Evolutionary conservation across 2,329 filamentous ascomycete species (phyloP).

Genomic region (Paraphaeosphaeria sporulosa): DNA sequence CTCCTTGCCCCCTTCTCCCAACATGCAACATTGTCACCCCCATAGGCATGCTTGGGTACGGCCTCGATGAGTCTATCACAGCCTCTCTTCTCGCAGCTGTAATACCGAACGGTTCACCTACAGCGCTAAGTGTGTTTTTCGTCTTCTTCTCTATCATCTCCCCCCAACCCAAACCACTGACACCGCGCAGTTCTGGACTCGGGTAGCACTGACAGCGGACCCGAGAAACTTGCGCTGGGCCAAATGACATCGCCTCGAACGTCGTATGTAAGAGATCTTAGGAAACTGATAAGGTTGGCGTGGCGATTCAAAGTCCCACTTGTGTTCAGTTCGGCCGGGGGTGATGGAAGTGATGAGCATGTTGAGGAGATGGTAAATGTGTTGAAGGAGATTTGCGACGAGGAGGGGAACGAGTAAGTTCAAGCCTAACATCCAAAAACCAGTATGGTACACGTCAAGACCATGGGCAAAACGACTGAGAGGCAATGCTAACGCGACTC

Average conservation of each 20-base stretch:
- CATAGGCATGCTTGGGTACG: conserved; percentile 60
- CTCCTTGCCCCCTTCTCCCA: conserved; percentile 7
- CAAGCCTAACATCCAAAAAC: background rate
- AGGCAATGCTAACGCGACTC: conserved; percentile 1
- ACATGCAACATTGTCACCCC: conserved; percentile 53
- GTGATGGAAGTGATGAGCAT: conserved; percentile 34
- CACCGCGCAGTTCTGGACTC: conserved; percentile 26
- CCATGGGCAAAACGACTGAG: background rate
- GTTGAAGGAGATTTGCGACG: conserved; percentile 23
- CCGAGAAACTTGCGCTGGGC: conserved; percentile 32
- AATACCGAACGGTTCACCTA: conserved; percentile 21
- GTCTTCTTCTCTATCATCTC: background rate
- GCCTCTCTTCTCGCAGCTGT: conserved; percentile 11
- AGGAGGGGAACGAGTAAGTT: conserved; percentile 23
- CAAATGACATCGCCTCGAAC: conserved; percentile 24
- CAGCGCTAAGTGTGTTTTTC: conserved; percentile 23
- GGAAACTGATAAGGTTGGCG: conserved; percentile 23
- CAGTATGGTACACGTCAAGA: background rate
- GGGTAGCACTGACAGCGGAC: conserved; percentile 34
- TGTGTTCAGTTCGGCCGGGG: conserved; percentile 31
- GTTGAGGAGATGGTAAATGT: conserved; percentile 27
- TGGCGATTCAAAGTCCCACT: conserved; percentile 24
- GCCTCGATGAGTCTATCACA: conserved; percentile 49
- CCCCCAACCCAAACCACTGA: background rate
- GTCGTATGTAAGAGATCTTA: conserved; percentile 29